These are phyloP conservation scores for Colletotrichum gloeosporioides DNA, from an alignment of 2,329 filamentous ascomycete genomes.

Conservation along the genomic window DNA sequence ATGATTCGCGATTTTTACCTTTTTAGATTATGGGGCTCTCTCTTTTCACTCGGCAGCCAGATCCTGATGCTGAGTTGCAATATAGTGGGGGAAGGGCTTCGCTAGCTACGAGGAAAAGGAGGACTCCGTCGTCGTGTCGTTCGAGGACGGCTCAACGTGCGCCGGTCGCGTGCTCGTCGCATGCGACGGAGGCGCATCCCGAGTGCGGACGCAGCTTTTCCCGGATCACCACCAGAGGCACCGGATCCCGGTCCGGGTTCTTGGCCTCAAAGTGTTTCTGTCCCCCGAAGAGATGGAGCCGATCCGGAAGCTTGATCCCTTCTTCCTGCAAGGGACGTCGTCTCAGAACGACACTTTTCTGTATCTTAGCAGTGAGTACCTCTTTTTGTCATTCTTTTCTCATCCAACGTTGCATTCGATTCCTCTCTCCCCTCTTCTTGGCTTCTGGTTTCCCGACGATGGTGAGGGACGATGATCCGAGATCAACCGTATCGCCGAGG, in stretches of 20 bases:
- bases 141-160: slow-evolving; percentile 49
- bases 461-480: neutral
- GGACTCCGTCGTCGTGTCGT: slow-evolving; percentile 43
- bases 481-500: neutral
- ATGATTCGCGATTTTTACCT: slow-evolving; percentile 30
- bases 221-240: slow-evolving; percentile 36
- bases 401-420: neutral
- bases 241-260: slow-evolving; percentile 51
- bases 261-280: slow-evolving; percentile 51
- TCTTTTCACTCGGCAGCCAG: neutral
- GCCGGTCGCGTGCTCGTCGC: slow-evolving; percentile 51
- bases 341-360: slow-evolving; percentile 56
- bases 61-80: neutral
- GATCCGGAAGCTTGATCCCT: slow-evolving; percentile 54
- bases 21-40: neutral
- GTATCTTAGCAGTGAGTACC: slow-evolving; percentile 53
- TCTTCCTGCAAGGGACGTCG: slow-evolving; percentile 59
- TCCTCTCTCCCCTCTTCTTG: neutral
- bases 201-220: slow-evolving; percentile 42
- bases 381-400: neutral
- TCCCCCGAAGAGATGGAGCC: slow-evolving; percentile 44
- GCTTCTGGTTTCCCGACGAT: neutral
- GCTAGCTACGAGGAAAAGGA: slow-evolving; percentile 28
- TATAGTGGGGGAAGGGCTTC: slow-evolving; percentile 46
- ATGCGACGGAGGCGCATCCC: slow-evolving; percentile 56